These are phyloP conservation scores for Cicer cuneatum DNA, from an alignment of 306 rosid species.

Conservation along the genomic window DNA sequence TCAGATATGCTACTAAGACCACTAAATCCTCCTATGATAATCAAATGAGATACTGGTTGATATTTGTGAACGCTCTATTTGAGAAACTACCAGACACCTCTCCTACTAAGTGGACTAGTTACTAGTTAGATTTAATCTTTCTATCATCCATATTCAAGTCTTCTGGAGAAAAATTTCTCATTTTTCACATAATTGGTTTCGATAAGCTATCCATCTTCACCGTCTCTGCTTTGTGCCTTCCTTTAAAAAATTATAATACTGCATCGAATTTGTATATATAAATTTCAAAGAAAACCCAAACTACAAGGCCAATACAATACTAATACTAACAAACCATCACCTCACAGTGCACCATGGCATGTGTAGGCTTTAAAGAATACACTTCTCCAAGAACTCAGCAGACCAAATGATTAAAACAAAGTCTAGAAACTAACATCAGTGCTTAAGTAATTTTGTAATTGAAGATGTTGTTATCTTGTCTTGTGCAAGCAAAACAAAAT, in stretches of 20 bases:
- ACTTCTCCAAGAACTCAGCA: neutral
- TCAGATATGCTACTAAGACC: too few relatives aligned
- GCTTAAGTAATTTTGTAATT: neutral
- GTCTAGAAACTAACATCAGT: constrained; percentile 14
- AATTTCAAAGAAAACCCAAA: too few relatives aligned
- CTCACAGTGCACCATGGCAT: neutral
- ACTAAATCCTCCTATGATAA: too few relatives aligned
- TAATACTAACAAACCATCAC: constrained; percentile 7
- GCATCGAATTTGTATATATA: too few relatives aligned
- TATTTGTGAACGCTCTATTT: constrained; percentile 17
- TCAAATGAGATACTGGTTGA: neutral
- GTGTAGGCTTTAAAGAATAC: neutral
- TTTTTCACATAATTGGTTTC: too few relatives aligned
- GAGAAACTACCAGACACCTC: constrained; percentile 2
- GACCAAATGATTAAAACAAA: constrained; percentile 10
- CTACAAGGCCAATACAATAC: neutral
- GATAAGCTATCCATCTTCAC: too few relatives aligned
- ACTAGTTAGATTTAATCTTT: constrained; percentile 1
- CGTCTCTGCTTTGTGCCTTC: too few relatives aligned
- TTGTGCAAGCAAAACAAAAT: constrained; percentile 19
- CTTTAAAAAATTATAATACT: too few relatives aligned
- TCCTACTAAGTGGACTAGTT: constrained; percentile 4
- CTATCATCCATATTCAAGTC: constrained; percentile 8
- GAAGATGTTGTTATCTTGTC: neutral
- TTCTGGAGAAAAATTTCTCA: too few relatives aligned